Conservation (phyloP, 2,329 filamentous ascomycete species). For the Fusarium fracticaudum region DNA sequence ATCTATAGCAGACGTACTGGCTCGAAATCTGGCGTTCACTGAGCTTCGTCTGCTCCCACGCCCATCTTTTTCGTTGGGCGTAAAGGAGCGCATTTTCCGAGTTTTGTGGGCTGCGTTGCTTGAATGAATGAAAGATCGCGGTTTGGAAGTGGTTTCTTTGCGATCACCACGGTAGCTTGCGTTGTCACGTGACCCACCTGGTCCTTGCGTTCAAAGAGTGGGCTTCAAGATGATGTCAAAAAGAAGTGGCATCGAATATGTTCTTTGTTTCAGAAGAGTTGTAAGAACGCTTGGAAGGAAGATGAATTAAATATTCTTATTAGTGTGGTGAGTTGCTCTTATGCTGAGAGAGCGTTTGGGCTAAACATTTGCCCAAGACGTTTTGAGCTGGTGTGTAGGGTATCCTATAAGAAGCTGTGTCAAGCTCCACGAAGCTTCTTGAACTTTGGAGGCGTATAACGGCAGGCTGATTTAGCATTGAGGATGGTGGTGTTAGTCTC, state of each 20-base stretch:
- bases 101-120: neutral
- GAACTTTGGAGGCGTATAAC: neutral
- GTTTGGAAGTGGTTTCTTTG: constrained; percentile 17
- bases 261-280: neutral
- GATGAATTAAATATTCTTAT: accelerated
- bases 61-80: constrained; percentile 47
- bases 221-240: neutral
- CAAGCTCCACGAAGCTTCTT: neutral
- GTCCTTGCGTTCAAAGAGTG: neutral
- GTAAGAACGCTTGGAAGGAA: accelerated
- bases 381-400: neutral
- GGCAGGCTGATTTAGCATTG: neutral
- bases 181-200: constrained; percentile 28
- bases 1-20: constrained; percentile 50
- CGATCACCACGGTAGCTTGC: constrained; percentile 38
- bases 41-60: constrained; percentile 45
- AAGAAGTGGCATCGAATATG: neutral
- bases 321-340: too few relatives aligned
- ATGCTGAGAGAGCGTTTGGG: accelerated
- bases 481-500: accelerated
- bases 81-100: constrained; percentile 48
- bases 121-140: constrained; percentile 1
- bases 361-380: accelerated
- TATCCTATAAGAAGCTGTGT: neutral
- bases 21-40: constrained; percentile 46